Evolutionary conservation across 1,139 yeast genomes (phyloP).

Genomic region (Geotrichum fermentans): DNA sequence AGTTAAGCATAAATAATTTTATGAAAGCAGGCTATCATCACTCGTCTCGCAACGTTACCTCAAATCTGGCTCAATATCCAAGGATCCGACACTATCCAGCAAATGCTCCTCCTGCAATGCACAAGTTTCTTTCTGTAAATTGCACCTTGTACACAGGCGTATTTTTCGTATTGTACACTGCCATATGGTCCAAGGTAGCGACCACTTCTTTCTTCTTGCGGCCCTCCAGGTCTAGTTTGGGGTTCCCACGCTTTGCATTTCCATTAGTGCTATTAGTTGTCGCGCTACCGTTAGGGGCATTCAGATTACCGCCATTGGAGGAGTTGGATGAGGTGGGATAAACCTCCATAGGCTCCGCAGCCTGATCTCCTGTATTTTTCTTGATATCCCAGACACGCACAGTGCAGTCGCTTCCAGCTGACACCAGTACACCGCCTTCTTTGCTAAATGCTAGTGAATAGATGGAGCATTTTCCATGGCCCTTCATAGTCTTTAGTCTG

Average conservation of each 20-base stretch:
- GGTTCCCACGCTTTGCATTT: not conserved
- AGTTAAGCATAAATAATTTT: too few relatives aligned
- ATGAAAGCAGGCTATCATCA: too few relatives aligned
- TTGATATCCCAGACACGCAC: slow-evolving; percentile 96
- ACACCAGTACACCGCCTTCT: slow-evolving; percentile 84
- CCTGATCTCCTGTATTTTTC: slow-evolving; percentile 68
- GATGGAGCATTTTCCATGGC: slow-evolving; percentile 85
- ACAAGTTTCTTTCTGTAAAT: slow-evolving; percentile 84
- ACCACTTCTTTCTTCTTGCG: slow-evolving; percentile 58
- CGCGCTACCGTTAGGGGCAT: not conserved
- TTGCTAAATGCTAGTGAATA: slow-evolving; percentile 80
- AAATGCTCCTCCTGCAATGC: slow-evolving; percentile 90
- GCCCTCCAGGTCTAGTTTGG: slow-evolving; percentile 35
- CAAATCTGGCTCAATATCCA: too few relatives aligned
- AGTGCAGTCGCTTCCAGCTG: slow-evolving; percentile 90
- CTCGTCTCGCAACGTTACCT: too few relatives aligned
- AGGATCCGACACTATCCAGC: too few relatives aligned
- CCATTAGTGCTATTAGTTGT: not conserved
- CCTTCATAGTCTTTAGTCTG: slow-evolving; percentile 69
- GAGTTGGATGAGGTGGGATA: slow-evolving; percentile 24
- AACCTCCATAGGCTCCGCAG: slow-evolving; percentile 69
- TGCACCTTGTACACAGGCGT: slow-evolving; percentile 93
- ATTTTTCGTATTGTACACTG: slow-evolving; percentile 87
- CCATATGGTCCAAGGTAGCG: slow-evolving; percentile 85
- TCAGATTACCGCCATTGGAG: not conserved